phyloP scores from a whole-genome alignment of 495 filamentous ascomycete genomes.

The Astrocystis sublimbata region DNA sequence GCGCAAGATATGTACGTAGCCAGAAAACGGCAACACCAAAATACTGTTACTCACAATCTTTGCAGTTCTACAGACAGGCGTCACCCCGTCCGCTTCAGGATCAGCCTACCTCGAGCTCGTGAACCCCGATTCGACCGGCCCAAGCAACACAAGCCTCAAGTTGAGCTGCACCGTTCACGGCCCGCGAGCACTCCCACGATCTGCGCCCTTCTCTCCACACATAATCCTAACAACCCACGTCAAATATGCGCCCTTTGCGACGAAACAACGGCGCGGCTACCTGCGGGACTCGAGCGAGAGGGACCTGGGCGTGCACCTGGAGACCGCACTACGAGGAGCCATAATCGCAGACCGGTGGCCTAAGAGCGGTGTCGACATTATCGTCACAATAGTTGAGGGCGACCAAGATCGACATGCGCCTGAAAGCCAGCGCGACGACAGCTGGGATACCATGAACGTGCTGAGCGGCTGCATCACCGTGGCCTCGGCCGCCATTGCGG shows the following conservation, averaged over 20 bases:
- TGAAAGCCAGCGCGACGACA: conserved; percentile 58
- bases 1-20: conserved; percentile 77
- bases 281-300: conserved; percentile 83
- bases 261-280: conserved; percentile 77
- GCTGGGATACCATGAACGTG: conserved; percentile 77
- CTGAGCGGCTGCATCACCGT: conserved; percentile 91
- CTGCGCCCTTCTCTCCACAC: conserved; percentile 84
- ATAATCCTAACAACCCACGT: conserved; percentile 88
- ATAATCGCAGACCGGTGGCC: conserved; percentile 94
- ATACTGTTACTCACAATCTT: not conserved
- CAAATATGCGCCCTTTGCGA: conserved; percentile 95
- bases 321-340: conserved; percentile 83
- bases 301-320: conserved; percentile 86
- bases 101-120: conserved; percentile 92
- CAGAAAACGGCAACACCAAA: not conserved
- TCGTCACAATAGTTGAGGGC: conserved; percentile 89
- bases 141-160: conserved; percentile 69
- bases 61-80: conserved; percentile 83
- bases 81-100: conserved; percentile 90
- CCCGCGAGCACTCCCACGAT: conserved; percentile 85
- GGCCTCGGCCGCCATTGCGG: conserved; percentile 90
- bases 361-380: conserved; percentile 91
- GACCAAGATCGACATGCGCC: conserved; percentile 59
- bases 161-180: conserved; percentile 91
- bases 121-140: conserved; percentile 52